Evolutionary conservation across 2,329 filamentous ascomycete species (phyloP), one percentile per base, ranked within the genome.

Genomic region (Penicillium sclerotigenum): DNA sequence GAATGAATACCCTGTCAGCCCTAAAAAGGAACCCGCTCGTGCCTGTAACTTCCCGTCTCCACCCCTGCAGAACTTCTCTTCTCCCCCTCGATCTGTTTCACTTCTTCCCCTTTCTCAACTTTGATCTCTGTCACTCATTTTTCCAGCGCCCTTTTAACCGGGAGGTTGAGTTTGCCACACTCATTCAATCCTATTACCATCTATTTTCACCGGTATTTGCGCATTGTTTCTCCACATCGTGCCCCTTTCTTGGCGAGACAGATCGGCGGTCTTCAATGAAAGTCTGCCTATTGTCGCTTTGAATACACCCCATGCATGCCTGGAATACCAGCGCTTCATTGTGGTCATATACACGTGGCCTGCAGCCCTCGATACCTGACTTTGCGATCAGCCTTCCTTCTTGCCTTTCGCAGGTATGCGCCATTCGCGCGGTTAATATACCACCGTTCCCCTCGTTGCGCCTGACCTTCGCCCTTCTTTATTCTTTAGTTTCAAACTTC

Each of bases 221-320:
- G 28, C 64, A 61, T 64, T 64, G 58, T 37, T 62, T 60, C 56
- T 57, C 55, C 57, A 47, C 53, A 57, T 54, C 45, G 46, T 40
- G 36, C 29, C 57, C 64, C 59, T 65, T 62, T 60, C 61, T 65
- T 61, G 56, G 58, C 59, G 49, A 46, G 33, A 63, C 62, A 31
- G 57, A 63, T 63, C 57, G 46, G 26, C 57, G 54, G 31, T 45
- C 38, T 34, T 46, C 51, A 47, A 57, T 54, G 52, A 43, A 56
- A 51, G 28, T 11, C 40, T 40, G 43, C n/a, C 47, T 22, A 43
- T 54, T 56, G 40, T 43, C 40, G 46, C 43, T 52, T 49, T 37
- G 37, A 49, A 38, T 42, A 50, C 24, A n/a, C 9, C 47, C 54
- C 55, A 62, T 60, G 55, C 52, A 22, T 16, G 20, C 41, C 40